A percentile compares a stretch with the other conserved stretches of the same genome.
Evolutionary conservation across 2,329 filamentous ascomycete species (phyloP).

Genomic region (Dothiorella sarmentorum): DNA sequence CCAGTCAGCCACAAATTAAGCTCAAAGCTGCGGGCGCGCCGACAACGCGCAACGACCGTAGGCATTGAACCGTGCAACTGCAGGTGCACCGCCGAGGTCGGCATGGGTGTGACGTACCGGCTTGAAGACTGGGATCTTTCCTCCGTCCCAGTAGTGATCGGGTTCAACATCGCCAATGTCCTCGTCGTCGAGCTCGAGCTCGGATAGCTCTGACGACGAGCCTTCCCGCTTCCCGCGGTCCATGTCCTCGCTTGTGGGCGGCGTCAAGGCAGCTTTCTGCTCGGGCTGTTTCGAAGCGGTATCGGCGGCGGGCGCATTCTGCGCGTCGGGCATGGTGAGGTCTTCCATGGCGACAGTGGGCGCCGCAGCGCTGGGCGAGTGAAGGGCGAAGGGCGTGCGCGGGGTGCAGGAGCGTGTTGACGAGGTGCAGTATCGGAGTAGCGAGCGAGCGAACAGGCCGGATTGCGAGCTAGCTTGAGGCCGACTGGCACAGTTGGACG

Average conservation of each 20-base stretch:
- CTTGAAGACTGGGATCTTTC: slow-evolving; percentile 88
- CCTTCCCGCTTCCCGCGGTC: slow-evolving; percentile 44
- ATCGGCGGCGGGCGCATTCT: slow-evolving; percentile 7
- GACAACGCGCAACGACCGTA: not conserved
- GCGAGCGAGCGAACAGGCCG: not conserved
- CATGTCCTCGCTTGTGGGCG: slow-evolving; percentile 52
- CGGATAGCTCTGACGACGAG: slow-evolving; percentile 47
- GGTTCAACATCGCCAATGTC: slow-evolving; percentile 73
- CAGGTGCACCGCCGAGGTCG: slow-evolving; percentile 8
- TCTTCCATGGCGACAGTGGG: slow-evolving; percentile 12
- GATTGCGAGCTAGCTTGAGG: slow-evolving; percentile 1
- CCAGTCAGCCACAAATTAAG: slow-evolving; percentile 4
- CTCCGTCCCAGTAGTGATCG: slow-evolving; percentile 78
- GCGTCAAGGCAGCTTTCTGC: slow-evolving; percentile 44
- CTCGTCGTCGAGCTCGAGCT: slow-evolving; percentile 44
- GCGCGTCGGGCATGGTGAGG: slow-evolving; percentile 11
- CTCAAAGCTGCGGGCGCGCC: not conserved
- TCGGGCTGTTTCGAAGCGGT: slow-evolving; percentile 32
- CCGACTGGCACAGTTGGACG: not conserved
- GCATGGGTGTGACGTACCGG: slow-evolving; percentile 55
- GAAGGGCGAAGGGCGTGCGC: not conserved
- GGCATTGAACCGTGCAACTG: slow-evolving; percentile 8
- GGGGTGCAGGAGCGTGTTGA: not conserved
- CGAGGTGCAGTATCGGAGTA: slow-evolving; percentile 15
- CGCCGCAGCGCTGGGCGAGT: not conserved